Evolutionary conservation across 306 rosid genomes (phyloP).

Genomic region (Cercis canadensis): DNA sequence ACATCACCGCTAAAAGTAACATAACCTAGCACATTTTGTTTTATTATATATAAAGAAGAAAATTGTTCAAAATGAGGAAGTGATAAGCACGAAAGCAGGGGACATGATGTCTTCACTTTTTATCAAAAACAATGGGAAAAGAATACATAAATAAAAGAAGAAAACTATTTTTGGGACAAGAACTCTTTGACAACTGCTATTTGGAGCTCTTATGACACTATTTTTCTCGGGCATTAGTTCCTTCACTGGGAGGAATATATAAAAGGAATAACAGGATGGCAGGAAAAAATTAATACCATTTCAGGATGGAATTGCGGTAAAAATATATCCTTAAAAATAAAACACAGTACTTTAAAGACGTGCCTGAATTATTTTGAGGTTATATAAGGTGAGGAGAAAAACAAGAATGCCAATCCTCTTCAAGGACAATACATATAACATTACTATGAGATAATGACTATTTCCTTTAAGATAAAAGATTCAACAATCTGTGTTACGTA

Average conservation of each 20-base stretch:
- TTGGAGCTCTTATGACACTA: background rate
- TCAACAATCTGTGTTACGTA: constrained; percentile 20
- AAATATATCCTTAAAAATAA: constrained; percentile 12
- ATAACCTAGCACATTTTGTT: too few relatives aligned
- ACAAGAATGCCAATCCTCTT: constrained; percentile 4
- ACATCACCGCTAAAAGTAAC: background rate
- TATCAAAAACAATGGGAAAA: background rate
- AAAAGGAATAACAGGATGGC: background rate
- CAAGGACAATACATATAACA: constrained; percentile 7
- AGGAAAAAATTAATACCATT: background rate
- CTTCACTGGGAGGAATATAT: constrained; percentile 2
- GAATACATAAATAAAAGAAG: too few relatives aligned
- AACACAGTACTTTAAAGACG: background rate
- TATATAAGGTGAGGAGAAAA: constrained; percentile 17
- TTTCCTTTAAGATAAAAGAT: background rate
- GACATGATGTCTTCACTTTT: background rate
- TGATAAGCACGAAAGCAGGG: background rate
- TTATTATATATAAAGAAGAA: too few relatives aligned
- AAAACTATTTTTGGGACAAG: too few relatives aligned
- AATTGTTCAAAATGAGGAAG: too few relatives aligned
- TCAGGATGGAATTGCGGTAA: background rate
- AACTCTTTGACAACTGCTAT: too few relatives aligned
- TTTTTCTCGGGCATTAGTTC: background rate
- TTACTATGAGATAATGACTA: background rate
- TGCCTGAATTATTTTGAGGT: constrained; percentile 4